These are phyloP conservation scores for Castanospermum australe DNA, from an alignment of 306 rosid species.

Conservation along the genomic window DNA sequence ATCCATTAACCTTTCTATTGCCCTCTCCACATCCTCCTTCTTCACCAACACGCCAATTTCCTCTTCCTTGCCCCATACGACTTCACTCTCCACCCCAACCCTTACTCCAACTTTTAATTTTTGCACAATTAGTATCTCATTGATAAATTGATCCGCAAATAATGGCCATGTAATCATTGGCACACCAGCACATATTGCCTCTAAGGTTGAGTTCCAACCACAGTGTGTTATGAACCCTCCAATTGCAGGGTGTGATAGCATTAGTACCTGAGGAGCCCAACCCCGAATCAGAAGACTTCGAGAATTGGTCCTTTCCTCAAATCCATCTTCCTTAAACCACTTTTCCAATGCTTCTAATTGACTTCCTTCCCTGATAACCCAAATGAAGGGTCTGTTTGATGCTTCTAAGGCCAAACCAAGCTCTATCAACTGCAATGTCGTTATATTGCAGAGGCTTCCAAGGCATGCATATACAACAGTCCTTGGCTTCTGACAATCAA, in stretches of 20 bases:
- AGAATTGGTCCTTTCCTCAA: slow-evolving; percentile 40
- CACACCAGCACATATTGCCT: slow-evolving; percentile 50
- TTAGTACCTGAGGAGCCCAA: slow-evolving; percentile 61
- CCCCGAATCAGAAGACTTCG: slow-evolving; percentile 46
- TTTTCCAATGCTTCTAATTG: slow-evolving; percentile 32
- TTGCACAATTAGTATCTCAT: slow-evolving; percentile 34
- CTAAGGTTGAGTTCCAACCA: slow-evolving; percentile 64
- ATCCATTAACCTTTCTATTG: slow-evolving; percentile 38
- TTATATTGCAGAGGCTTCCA: slow-evolving; percentile 47
- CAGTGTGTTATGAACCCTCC: slow-evolving; percentile 65
- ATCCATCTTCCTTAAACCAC: slow-evolving; percentile 34
- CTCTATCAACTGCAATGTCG: slow-evolving; percentile 32
- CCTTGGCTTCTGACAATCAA: slow-evolving; percentile 34
- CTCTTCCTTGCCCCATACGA: slow-evolving; percentile 31
- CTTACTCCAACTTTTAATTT: slow-evolving; percentile 29
- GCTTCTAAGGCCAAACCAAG: slow-evolving; percentile 56
- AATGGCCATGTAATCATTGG: slow-evolving; percentile 72
- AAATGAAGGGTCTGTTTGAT: slow-evolving; percentile 52
- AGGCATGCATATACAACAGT: slow-evolving; percentile 58
- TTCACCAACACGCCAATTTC: slow-evolving; percentile 32
- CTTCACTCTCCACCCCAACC: slow-evolving; percentile 34
- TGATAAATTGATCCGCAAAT: slow-evolving; percentile 49
- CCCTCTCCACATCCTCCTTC: slow-evolving; percentile 40
- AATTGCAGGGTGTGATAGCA: slow-evolving; percentile 49
- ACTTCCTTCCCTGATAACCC: slow-evolving; percentile 46